These are phyloP conservation scores for Salix arbutifolia DNA, from an alignment of 345 rosid genomes.

Conservation along the genomic window DNA sequence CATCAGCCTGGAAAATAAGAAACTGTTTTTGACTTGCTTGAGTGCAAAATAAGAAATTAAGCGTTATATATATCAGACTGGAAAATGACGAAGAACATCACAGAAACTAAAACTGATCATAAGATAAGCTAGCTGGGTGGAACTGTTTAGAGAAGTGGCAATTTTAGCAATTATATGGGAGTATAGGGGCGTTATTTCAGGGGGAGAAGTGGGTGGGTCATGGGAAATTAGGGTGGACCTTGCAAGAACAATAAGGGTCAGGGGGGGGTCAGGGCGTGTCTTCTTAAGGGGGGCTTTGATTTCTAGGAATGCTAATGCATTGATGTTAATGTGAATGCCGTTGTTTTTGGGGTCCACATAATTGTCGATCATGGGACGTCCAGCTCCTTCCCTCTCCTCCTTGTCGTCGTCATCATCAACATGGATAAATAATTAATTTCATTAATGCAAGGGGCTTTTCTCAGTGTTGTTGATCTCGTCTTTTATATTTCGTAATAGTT, in stretches of 20 bases:
- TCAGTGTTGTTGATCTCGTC: too few species aligned
- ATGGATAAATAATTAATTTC: neutral
- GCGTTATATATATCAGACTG: slow-evolving; percentile 17
- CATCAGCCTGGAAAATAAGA: neutral
- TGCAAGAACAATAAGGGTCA: slow-evolving; percentile 30
- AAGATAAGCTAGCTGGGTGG: neutral
- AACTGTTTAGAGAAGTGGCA: slow-evolving; percentile 1
- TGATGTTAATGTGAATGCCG: slow-evolving; percentile 14
- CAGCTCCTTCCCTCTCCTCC: neutral
- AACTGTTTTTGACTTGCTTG: too few species aligned
- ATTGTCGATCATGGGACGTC: slow-evolving; percentile 1
- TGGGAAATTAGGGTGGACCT: slow-evolving; percentile 42
- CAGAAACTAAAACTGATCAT: neutral
- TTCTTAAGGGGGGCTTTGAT: slow-evolving; percentile 46
- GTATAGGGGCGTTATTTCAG: neutral
- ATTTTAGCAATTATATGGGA: neutral
- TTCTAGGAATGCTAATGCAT: slow-evolving; percentile 25
- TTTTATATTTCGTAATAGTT: too few species aligned
- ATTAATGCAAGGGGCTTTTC: too few species aligned
- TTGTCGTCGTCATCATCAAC: neutral
- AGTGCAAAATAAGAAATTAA: neutral
- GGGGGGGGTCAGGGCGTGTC: slow-evolving; percentile 47
- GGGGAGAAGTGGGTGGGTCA: slow-evolving; percentile 16
- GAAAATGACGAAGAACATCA: slow-evolving; percentile 16
- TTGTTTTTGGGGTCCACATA: slow-evolving; percentile 1